Base-by-base conservation (phyloP, 495 filamentous ascomycete genomes). In the Monascus purpureus region DNA sequence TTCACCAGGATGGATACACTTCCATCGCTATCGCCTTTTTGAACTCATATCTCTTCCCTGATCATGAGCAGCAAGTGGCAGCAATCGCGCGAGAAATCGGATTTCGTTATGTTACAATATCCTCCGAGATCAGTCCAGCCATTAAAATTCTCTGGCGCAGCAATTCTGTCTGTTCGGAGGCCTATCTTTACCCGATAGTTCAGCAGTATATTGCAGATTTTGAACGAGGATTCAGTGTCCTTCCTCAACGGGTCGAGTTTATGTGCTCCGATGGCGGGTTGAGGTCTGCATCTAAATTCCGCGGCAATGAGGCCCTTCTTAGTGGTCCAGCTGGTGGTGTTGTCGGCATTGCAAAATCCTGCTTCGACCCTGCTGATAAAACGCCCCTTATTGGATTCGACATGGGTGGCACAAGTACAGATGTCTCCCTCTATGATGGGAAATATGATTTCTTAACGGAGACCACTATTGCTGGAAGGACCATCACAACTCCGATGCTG, bases 371-470 rank as follows among this genome's bases (percentile, higher is more conserved):
- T 1, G 63, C 78, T 28, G 88, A 87, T 8, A 82, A 77, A 46
- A 88, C 71, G 1, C 88, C 88, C 0, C 80, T 96, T 6, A 94
- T 96, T 47, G 90, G 90, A 0, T 96, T 97, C 42, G 90, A 96
- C 43, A 97, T 97, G 90, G 76, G 77, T 19, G 90, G 90, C 15
- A 97, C 90, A 5, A 86, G 79, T 20, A 97, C 90, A 0, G 90
- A 97, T 50, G 88, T 95, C 5, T 93, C 84, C 14, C 63, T 90
- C 17, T 96, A 88, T 45, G 90, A 88, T 24, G 88, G 90, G 8
- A 69, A 88, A 29, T 86, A 93, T 47, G 90, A 96, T 35, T 90
- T 96, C 50, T 88, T 95, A 0, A 95, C 96, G 39, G 90, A 93
- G 47, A 94, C 90, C 1, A 95, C 87, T 0, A 92, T 92, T 1